phyloP scores from a whole-genome alignment of 1,284 basidiomycete genomes.

The Kalmanozyma brasiliensis region DNA sequence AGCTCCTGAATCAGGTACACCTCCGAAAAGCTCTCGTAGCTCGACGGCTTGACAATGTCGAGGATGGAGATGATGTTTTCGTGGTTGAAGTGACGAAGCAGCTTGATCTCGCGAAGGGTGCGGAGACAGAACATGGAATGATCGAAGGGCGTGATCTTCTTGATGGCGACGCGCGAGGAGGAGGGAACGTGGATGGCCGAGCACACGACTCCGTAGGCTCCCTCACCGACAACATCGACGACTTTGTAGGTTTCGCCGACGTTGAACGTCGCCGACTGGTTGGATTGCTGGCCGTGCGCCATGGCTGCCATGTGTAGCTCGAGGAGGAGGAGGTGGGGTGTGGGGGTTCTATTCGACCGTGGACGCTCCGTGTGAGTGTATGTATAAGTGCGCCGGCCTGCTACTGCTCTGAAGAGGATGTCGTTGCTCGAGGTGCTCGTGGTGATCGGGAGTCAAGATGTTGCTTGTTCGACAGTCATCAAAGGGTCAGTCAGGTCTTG shows the following conservation, averaged over 20 bases:
- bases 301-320: constrained; percentile 3
- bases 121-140: constrained; percentile 67
- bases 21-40: constrained; percentile 91
- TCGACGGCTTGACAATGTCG: constrained; percentile 57
- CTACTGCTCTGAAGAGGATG: too few species aligned
- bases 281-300: constrained; percentile 39
- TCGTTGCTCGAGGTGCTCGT: too few species aligned
- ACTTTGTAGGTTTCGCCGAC: constrained; percentile 65
- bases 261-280: constrained; percentile 38
- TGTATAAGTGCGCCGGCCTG: too few species aligned
- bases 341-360: too few species aligned
- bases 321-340: neutral
- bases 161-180: constrained; percentile 69
- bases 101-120: constrained; percentile 66
- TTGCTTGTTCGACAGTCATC: too few species aligned
- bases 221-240: constrained; percentile 70
- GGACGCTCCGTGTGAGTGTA: too few species aligned
- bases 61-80: constrained; percentile 65
- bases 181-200: constrained; percentile 68
- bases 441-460: too few species aligned
- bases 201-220: constrained; percentile 70
- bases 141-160: constrained; percentile 67
- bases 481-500: too few species aligned
- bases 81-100: constrained; percentile 66
- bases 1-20: constrained; percentile 79